Evolutionary conservation across 257 asterid species (phyloP).

Genomic region (Solanum arcanum): DNA sequence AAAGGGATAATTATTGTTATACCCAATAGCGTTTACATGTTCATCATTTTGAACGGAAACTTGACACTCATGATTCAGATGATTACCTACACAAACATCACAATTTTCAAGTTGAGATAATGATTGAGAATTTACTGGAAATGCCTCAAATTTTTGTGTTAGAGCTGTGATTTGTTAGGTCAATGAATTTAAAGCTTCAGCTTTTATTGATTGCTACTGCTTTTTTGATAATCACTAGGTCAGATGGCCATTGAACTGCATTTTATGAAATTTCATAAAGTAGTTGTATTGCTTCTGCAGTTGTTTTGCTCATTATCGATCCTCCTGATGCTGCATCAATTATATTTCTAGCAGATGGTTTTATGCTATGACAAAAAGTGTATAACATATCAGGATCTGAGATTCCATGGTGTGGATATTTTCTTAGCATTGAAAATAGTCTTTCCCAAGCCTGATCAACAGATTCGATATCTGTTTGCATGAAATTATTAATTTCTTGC

Average conservation of each 20-base stretch:
- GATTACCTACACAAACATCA: not conserved
- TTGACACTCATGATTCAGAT: not conserved
- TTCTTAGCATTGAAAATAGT: too few relatives aligned
- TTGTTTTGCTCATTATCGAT: not conserved
- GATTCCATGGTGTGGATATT: too few relatives aligned
- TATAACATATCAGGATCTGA: too few relatives aligned
- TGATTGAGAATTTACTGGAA: not conserved
- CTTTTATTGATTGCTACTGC: not conserved
- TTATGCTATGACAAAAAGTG: too few relatives aligned
- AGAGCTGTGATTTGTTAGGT: not conserved
- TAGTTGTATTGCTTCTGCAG: not conserved
- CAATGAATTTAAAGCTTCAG: not conserved
- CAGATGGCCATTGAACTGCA: not conserved
- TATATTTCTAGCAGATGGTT: too few relatives aligned
- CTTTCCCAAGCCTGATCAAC: rapidly evolving
- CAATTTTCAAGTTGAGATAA: not conserved
- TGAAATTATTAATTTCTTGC: too few relatives aligned
- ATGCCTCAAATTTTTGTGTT: not conserved
- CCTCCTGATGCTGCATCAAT: too few relatives aligned
- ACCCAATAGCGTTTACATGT: not conserved
- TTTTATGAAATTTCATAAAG: not conserved
- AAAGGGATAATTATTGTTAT: not conserved
- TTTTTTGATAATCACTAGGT: not conserved
- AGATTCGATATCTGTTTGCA: too few relatives aligned
- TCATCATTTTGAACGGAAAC: not conserved